Conservation (phyloP, 2,329 filamentous ascomycete genomes). For the Aspergillus sp. region DNA sequence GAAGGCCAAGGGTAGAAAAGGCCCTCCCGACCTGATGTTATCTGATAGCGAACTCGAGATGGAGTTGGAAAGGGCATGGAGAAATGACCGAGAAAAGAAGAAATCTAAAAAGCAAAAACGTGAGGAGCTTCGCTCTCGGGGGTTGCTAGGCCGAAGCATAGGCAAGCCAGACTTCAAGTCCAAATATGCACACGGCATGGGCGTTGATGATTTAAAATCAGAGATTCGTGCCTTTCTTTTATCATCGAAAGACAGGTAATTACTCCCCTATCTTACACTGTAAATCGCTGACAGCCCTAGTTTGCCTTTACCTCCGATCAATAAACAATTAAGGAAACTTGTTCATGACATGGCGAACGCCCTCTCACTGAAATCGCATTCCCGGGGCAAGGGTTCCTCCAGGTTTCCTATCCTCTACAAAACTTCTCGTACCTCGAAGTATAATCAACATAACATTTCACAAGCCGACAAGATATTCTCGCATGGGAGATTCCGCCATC, state of each 20-base stretch:
- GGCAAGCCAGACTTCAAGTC: slow-evolving; percentile 54
- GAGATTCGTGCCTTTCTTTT: slow-evolving; percentile 68
- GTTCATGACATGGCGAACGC: slow-evolving; percentile 72
- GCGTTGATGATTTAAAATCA: slow-evolving; percentile 60
- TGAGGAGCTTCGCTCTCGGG: slow-evolving; percentile 60
- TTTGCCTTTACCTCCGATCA: slow-evolving; percentile 74
- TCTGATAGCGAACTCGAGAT: slow-evolving; percentile 62
- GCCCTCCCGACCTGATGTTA: slow-evolving; percentile 48
- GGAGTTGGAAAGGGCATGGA: slow-evolving; percentile 54
- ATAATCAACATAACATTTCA: slow-evolving; percentile 50
- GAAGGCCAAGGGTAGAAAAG: slow-evolving; percentile 57
- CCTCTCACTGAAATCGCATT: slow-evolving; percentile 77
- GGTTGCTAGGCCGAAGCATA: slow-evolving; percentile 54
- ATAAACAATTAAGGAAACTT: slow-evolving; percentile 65
- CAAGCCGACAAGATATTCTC: slow-evolving; percentile 37
- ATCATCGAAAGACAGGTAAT: slow-evolving; percentile 56
- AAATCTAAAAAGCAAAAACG: slow-evolving; percentile 62
- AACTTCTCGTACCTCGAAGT: slow-evolving; percentile 58
- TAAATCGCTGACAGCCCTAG: slow-evolving; percentile 36
- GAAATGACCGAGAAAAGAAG: slow-evolving; percentile 65
- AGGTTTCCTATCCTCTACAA: slow-evolving; percentile 74
- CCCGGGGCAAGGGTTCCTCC: slow-evolving; percentile 63
- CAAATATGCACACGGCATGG: slow-evolving; percentile 69
- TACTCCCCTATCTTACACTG: slow-evolving; percentile 6
- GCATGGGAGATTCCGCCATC: slow-evolving; percentile 24